Base-by-base conservation (phyloP, 352 stramenopile species). In the Blastocystis sp. region DNA sequence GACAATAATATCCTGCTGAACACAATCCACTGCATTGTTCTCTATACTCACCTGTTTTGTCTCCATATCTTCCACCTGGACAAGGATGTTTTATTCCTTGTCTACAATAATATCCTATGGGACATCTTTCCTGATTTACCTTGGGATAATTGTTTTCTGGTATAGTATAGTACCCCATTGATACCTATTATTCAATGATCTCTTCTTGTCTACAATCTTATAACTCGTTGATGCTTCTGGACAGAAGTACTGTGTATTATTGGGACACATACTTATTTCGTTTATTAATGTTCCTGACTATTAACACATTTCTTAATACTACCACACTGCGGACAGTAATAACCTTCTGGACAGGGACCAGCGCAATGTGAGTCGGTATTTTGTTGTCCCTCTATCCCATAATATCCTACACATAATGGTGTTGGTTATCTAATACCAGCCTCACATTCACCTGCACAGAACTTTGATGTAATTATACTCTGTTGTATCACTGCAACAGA, bases 1-100 rank as follows among this genome's bases (percentile, higher is more conserved):
- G 70, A 80, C 70, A 80, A 41, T 80, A 80, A 23, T 43, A 80
- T 34, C 70, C 70, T 26, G 50, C 23, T 61, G 39, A 3, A 43
- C 70, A 80, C 5, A 64, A 39, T 26, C 70, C 70, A 41, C 20
- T 50, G 37, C 70, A 80, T 23, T 23, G 9, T 5, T 29, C 26
- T n/a, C n/a, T 61, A 7, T 23, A 50, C 34, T 64, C 11, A 13
- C 34, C 70, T 61, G 15, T 63, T 41, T 0, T 39, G 1, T 62
- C 26, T 23, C 70, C 70, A 45, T 45, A 80, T 34, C 20, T 34
- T 6, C 70, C 70, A 62, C 45, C 47, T 18, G 45, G 70, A 80
- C 70, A 80, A 15, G 6, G 5, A 29, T 29, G 20, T 23, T 43
- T 39, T 7, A 61, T 64, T 15, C 70, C 70, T 61, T 5, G 3